Conservation (phyloP, 78 protist species). For the Creolimax fragrantissima region DNA sequence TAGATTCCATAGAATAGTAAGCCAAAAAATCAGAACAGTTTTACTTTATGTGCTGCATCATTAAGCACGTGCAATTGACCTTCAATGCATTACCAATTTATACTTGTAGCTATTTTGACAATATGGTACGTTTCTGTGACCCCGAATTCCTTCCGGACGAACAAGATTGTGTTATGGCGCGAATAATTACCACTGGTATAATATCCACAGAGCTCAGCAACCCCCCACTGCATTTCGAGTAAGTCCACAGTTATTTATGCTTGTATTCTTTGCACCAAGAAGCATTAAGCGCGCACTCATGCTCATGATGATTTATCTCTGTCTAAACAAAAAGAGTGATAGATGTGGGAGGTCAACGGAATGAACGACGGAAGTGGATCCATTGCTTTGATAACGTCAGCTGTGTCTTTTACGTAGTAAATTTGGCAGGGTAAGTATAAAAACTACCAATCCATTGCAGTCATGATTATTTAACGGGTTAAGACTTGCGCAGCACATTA, state of each 20-base stretch:
- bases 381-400: slow-evolving; percentile 43
- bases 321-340: not conserved
- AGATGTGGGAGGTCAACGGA: slow-evolving; percentile 70
- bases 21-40: not conserved
- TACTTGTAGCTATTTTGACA: not conserved
- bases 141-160: slow-evolving; percentile 36
- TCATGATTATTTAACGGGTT: not conserved
- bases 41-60: too few species aligned
- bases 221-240: not conserved
- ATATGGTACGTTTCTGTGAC: not conserved
- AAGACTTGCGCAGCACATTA: not conserved
- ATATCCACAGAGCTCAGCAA: not conserved
- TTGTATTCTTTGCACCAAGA: not conserved
- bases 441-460: too few species aligned
- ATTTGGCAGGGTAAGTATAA: not conserved
- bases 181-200: slow-evolving; percentile 59
- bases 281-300: not conserved
- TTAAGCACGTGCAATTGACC: too few species aligned
- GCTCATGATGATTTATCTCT: not conserved
- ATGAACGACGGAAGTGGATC: slow-evolving; percentile 56
- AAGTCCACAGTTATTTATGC: too few species aligned
- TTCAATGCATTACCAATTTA: not conserved
- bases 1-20: slow-evolving; percentile 35
- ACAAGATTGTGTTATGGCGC: slow-evolving; percentile 41
- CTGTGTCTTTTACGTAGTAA: slow-evolving; percentile 23